Percentiles rank a stretch among this genome's conserved stretches.
phyloP scores from a whole-genome alignment of 305 asterid genomes.

The Fraxinus angustifolia region DNA sequence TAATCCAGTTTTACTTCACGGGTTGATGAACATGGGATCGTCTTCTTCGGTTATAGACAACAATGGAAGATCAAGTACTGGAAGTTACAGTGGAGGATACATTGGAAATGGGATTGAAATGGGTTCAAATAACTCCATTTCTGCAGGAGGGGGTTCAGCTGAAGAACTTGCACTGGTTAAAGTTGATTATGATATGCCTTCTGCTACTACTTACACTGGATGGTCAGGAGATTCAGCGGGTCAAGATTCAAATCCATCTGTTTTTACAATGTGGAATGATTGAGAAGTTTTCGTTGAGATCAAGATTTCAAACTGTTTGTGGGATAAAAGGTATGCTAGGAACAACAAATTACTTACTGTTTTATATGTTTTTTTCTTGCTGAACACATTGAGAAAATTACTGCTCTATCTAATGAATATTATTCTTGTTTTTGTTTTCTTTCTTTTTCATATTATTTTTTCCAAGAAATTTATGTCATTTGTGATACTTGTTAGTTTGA shows the following conservation, averaged over 20 bases:
- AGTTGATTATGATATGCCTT: constrained; percentile 63
- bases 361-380: neutral
- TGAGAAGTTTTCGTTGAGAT: constrained; percentile 17
- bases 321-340: constrained; percentile 1
- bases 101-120: constrained; percentile 28
- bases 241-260: constrained; percentile 55
- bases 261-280: constrained; percentile 74
- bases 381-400: neutral
- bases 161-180: constrained; percentile 60
- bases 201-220: constrained; percentile 38
- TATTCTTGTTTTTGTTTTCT: neutral
- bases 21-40: constrained; percentile 51
- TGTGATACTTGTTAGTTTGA: no score
- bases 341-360: neutral
- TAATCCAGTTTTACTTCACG: constrained; percentile 53
- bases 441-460: neutral
- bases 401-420: neutral
- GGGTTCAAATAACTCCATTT: constrained; percentile 28
- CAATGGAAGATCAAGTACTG: constrained; percentile 38
- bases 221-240: constrained; percentile 61
- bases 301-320: neutral
- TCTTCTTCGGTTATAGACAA: constrained; percentile 35
- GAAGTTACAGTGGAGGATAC: constrained; percentile 52
- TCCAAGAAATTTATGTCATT: neutral
- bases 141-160: constrained; percentile 36